These are phyloP conservation scores for Boletus vermiculosoides DNA, from an alignment of 768 basidiomycete genomes.

Conservation along the genomic window DNA sequence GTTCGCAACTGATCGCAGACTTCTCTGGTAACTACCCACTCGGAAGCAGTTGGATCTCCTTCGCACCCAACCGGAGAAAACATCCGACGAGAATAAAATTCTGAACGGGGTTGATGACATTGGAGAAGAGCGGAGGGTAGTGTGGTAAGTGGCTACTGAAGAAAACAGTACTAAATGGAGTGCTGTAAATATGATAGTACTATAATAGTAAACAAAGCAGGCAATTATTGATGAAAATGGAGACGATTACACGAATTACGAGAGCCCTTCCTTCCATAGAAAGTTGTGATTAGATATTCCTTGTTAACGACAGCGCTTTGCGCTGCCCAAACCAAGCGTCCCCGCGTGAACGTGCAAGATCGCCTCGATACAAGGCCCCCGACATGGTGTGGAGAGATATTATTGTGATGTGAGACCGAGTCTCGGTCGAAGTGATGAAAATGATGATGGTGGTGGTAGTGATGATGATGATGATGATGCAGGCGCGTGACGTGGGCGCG, in stretches of 20 bases:
- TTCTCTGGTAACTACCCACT: background rate
- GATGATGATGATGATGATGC: conserved; percentile 1
- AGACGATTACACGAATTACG: conserved; percentile 16
- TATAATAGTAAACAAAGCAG: conserved; percentile 6
- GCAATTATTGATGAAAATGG: conserved; percentile 1
- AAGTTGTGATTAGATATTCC: conserved; percentile 18
- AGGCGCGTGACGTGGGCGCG: background rate
- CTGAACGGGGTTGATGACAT: background rate
- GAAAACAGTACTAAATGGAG: conserved; percentile 4
- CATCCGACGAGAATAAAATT: background rate
- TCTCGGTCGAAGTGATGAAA: background rate
- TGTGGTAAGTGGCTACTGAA: conserved; percentile 20
- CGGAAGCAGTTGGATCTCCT: background rate
- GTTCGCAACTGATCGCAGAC: conserved; percentile 4
- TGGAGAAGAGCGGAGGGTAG: background rate
- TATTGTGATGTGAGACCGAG: background rate
- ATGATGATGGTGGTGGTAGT: background rate
- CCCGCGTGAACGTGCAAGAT: conserved; percentile 4
- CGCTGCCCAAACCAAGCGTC: conserved; percentile 6
- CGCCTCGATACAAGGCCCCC: conserved; percentile 2
- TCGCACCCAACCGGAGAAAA: background rate
- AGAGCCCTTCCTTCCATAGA: conserved; percentile 20
- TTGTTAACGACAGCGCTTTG: background rate
- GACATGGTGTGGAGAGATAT: conserved; percentile 1
- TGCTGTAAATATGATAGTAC: background rate